Base-by-base conservation (phyloP, 768 basidiomycete species). In the Termitomyces sp. region DNA sequence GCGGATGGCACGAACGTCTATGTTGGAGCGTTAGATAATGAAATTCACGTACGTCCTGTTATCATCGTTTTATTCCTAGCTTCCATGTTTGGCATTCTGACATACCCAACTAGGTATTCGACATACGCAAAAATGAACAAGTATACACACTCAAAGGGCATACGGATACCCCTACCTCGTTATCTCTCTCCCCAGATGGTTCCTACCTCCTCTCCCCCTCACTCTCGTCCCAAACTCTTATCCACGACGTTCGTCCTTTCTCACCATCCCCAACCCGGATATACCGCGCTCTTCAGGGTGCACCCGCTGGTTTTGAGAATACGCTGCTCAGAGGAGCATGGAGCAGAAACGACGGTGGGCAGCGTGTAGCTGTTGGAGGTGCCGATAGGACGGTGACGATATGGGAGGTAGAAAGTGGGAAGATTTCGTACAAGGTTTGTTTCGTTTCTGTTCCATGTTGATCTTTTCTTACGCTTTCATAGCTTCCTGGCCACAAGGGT, bases 401-500 rank as follows among this genome's bases (percentile, higher is more conserved):
- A 35, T 92, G 91, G 91, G 91, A 91, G 13, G 89, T 89, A 5
- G 89, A 92, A 58, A 90, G 80, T 59, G 83, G 79, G 25, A 83
- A 81, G 55, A 80, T 89, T 3, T 65, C 87, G 59, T 93, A 92
- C 76, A 92, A 94, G 82, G 86, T 94, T 39, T 36, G 63, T 58
- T 36, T n/a, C 11, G 3, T 33, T 36, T 45, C 50, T 42, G 29
- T n/a, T 53, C 18, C 31, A 29, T 16, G 9, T 12, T 29, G 15
- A 10, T 22, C 16, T n/a, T 27, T n/a, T 20, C 13, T 18, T 2
- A 35, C 36, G 31, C 27, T 23, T 38, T 39, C 32, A 18, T 56
- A 91, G 91, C 80, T 98, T 53, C 93, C 96, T 36, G 96, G 96
- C 13, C 96, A 99, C 70, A 97, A 93, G 69, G 95, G 96, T 11